Evolutionary conservation across 2,329 filamentous ascomycete species (phyloP).

Genomic region (Colletotrichum destructivum): DNA sequence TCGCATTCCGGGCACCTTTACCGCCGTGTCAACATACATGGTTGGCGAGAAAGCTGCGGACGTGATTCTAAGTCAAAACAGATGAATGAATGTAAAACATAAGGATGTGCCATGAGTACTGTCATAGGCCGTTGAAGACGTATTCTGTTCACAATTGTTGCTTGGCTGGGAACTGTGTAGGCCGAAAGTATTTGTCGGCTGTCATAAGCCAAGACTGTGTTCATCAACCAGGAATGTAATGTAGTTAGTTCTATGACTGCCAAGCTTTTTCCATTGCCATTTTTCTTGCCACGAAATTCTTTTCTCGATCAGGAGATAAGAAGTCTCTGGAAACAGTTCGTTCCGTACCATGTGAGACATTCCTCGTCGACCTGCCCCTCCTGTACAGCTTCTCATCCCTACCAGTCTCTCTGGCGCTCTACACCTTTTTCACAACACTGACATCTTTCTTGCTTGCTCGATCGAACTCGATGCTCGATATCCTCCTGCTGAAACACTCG

Average conservation of each 20-base stretch:
- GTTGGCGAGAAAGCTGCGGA: slow-evolving; percentile 53
- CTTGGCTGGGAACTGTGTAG: no score
- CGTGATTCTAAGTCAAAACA: slow-evolving; percentile 46
- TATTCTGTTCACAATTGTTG: not conserved
- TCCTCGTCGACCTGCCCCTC: slow-evolving; percentile 7
- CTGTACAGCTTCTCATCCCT: slow-evolving; percentile 33
- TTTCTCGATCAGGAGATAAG: not conserved
- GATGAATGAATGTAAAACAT: not conserved
- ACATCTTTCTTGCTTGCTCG: no score
- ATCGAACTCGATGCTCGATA: slow-evolving; percentile 10
- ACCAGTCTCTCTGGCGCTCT: slow-evolving; percentile 14
- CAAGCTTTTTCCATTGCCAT: no score
- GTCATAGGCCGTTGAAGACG: not conserved
- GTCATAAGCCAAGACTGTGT: no score
- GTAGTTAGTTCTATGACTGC: not conserved
- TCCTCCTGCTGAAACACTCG: slow-evolving; percentile 1
- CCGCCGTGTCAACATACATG: slow-evolving; percentile 52
- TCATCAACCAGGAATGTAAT: not conserved
- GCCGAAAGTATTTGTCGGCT: no score
- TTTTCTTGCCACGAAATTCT: not conserved
- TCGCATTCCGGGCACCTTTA: slow-evolving; percentile 51
- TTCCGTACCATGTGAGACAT: slow-evolving; percentile 13
- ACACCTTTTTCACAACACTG: not conserved
- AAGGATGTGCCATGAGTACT: no score
- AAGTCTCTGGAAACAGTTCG: slow-evolving; percentile 11